Evolutionary conservation across 257 asterid genomes (phyloP).

Genomic region (Solanum bulbocastanum): DNA sequence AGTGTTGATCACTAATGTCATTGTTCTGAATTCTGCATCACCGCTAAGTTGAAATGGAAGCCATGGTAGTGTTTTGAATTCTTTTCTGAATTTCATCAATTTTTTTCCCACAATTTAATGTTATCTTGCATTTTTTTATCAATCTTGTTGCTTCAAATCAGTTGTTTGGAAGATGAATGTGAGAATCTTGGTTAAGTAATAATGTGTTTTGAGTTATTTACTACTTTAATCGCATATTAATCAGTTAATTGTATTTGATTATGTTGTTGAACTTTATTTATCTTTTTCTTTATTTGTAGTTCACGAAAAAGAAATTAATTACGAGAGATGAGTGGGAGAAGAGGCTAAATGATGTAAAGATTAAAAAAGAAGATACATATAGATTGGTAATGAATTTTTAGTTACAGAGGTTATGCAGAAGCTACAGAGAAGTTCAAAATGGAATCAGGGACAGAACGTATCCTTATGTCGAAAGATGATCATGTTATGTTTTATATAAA

Average conservation of each 20-base stretch:
- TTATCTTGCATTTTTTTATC: not conserved
- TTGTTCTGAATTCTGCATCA: slow-evolving; percentile 19
- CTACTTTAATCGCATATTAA: not conserved
- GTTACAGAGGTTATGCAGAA: slow-evolving; percentile 72
- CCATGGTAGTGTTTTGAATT: slow-evolving; percentile 20
- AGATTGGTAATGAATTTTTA: slow-evolving; percentile 75
- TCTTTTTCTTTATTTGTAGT: slow-evolving; percentile 26
- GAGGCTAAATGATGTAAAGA: slow-evolving; percentile 38
- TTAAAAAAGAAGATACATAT: slow-evolving; percentile 64
- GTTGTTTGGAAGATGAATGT: not conserved
- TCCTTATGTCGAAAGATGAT: slow-evolving; percentile 16
- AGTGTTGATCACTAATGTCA: slow-evolving; percentile 9
- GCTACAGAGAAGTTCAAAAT: slow-evolving; percentile 63
- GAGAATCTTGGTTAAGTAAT: not conserved
- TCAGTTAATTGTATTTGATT: not conserved
- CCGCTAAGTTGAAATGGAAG: slow-evolving; percentile 19
- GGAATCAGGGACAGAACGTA: slow-evolving; percentile 88
- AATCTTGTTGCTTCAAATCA: not conserved
- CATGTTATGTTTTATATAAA: not conserved
- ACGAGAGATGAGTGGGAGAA: slow-evolving; percentile 76
- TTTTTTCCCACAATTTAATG: not conserved
- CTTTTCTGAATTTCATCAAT: not conserved
- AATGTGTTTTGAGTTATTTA: not conserved
- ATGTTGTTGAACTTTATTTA: not conserved
- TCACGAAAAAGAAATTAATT: slow-evolving; percentile 46